Conservation (phyloP, 768 basidiomycete species). For the Suillus luteus region DNA sequence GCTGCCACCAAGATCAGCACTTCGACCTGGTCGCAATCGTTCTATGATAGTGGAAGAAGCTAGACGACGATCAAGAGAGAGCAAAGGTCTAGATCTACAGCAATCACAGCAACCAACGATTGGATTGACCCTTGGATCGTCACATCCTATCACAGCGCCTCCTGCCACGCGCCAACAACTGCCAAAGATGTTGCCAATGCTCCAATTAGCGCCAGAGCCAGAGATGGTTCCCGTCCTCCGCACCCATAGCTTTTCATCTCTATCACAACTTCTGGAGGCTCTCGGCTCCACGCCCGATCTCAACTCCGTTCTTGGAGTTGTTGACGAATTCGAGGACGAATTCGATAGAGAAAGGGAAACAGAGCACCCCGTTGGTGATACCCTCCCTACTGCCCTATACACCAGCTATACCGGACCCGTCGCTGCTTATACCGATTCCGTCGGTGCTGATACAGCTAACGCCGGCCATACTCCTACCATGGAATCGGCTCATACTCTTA, state of each 20-base stretch:
- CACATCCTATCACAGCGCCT: conserved; percentile 13
- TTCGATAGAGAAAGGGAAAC: conserved; percentile 9
- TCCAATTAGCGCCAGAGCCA: conserved; percentile 17
- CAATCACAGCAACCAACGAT: conserved; percentile 22
- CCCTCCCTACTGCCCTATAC: not conserved
- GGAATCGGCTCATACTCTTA: conserved; percentile 3
- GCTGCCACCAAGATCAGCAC: conserved; percentile 35
- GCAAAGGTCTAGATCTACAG: not conserved
- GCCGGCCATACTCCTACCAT: conserved; percentile 9
- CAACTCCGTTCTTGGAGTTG: conserved; percentile 5
- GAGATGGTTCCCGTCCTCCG: conserved; percentile 31
- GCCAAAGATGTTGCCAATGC: conserved; percentile 12
- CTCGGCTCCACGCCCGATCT: conserved; percentile 31
- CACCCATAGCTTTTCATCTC: conserved; percentile 34
- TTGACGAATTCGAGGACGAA: conserved; percentile 9
- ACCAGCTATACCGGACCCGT: conserved; percentile 1
- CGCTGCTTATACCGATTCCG: conserved; percentile 8
- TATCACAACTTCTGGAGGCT: conserved; percentile 33
- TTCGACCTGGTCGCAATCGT: conserved; percentile 30
- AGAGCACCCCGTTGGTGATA: not conserved
- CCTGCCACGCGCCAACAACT: conserved; percentile 7
- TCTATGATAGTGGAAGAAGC: not conserved
- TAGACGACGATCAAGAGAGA: conserved; percentile 1
- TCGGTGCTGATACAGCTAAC: conserved; percentile 1
- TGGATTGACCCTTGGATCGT: conserved; percentile 27